These are phyloP conservation scores for Botryotinia calthae DNA, from an alignment of 2,329 filamentous ascomycete species.

Conservation along the genomic window DNA sequence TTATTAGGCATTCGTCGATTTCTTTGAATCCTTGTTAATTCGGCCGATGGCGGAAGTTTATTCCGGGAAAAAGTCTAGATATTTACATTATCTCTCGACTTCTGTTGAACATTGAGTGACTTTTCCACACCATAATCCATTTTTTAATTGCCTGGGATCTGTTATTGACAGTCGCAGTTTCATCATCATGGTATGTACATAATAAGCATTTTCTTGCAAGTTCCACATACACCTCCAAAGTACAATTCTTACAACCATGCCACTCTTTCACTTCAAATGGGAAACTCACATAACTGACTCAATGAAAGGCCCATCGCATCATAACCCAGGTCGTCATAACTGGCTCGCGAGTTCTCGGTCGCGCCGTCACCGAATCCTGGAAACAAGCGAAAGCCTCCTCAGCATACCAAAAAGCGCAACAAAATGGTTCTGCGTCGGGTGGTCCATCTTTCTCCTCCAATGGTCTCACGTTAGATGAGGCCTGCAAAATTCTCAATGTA, in stretches of 20 bases:
- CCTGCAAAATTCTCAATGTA: constrained; percentile 95
- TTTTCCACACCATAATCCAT: background rate
- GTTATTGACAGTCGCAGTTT: background rate
- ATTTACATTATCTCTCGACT: constrained; percentile 2
- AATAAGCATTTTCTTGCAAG: too few species aligned
- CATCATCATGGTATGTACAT: constrained; percentile 13
- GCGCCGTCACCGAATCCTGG: constrained; percentile 91
- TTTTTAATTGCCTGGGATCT: background rate
- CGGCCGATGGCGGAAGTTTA: constrained; percentile 14
- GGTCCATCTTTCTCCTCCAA: constrained; percentile 52
- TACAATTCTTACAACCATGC: background rate
- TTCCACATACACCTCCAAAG: background rate
- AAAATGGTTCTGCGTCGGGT: constrained; percentile 54
- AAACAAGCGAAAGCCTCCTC: constrained; percentile 88
- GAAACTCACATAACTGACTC: background rate
- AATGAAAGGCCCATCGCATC: constrained; percentile 79
- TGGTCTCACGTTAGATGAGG: constrained; percentile 91
- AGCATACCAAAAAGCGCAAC: constrained; percentile 71
- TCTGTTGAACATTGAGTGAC: background rate
- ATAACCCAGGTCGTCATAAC: constrained; percentile 91
- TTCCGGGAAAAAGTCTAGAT: constrained; percentile 20
- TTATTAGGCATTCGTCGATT: constrained; percentile 12
- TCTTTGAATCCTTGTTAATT: background rate
- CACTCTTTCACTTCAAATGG: background rate
- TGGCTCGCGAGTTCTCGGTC: constrained; percentile 86